These are phyloP conservation scores for Sicyos baderoa DNA, from an alignment of 306 rosid species.

Conservation along the genomic window DNA sequence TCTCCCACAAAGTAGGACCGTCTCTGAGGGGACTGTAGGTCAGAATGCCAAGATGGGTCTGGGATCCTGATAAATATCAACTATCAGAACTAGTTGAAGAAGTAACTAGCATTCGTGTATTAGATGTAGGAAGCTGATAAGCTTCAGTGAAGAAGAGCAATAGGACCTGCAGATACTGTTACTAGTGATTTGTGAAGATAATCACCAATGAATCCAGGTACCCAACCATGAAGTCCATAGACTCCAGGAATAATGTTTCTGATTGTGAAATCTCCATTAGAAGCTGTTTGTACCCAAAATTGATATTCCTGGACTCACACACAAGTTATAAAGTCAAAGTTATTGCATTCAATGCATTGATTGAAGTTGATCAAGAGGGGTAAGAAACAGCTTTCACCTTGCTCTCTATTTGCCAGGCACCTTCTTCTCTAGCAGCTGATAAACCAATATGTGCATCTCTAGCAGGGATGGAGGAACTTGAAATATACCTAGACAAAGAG, in stretches of 20 bases:
- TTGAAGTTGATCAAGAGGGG: neutral
- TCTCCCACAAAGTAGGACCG: conserved; percentile 43
- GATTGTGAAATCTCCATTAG: conserved; percentile 30
- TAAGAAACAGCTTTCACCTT: conserved; percentile 22
- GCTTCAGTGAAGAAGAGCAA: neutral
- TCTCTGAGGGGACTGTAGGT: conserved; percentile 34
- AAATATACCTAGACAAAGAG: conserved; percentile 25
- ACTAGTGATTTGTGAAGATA: conserved; percentile 25
- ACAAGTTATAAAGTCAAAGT: neutral
- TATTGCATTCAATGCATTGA: neutral
- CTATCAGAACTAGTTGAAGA: conserved; percentile 12
- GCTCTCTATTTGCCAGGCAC: conserved; percentile 42
- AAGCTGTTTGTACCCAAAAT: conserved; percentile 38
- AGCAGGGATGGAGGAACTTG: conserved; percentile 28
- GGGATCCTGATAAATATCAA: conserved; percentile 22
- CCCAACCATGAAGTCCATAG: conserved; percentile 40
- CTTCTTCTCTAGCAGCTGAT: conserved; percentile 33
- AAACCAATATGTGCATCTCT: conserved; percentile 34
- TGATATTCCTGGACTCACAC: conserved; percentile 29
- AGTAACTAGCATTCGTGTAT: neutral
- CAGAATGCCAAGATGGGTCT: conserved; percentile 28
- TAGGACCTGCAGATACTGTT: conserved; percentile 26
- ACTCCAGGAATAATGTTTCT: conserved; percentile 34
- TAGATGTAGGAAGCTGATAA: neutral
- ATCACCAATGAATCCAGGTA: conserved; percentile 39